Evolutionary conservation across 2,329 filamentous ascomycete species (phyloP).

Genomic region (Aaosphaeria pasadenensis): DNA sequence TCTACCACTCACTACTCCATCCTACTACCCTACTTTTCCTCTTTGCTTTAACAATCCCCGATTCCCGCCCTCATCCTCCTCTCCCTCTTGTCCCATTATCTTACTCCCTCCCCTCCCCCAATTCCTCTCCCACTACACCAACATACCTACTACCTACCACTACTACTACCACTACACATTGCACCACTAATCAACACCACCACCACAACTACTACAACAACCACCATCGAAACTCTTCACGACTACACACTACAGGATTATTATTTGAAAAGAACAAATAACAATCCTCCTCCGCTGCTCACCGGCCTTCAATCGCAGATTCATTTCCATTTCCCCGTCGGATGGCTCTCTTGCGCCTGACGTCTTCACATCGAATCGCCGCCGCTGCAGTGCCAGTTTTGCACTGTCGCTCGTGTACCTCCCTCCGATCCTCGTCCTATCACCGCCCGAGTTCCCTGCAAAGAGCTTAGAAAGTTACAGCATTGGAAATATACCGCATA

Average conservation of each 20-base stretch:
- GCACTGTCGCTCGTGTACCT: conserved; percentile 14
- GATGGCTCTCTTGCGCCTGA: conserved; percentile 31
- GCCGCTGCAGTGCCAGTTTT: conserved; percentile 17
- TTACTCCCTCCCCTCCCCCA: no score
- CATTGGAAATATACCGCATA: no score
- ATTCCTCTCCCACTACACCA: no score
- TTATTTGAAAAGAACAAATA: background rate
- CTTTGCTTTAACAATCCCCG: no score
- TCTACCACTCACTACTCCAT: no score
- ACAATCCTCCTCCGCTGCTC: background rate
- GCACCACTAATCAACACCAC: background rate
- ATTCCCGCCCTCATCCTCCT: no score
- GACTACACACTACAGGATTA: background rate
- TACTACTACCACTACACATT: no score
- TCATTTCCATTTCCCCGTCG: conserved; percentile 10
- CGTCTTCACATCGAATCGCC: conserved; percentile 4
- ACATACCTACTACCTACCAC: no score
- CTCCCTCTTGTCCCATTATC: no score
- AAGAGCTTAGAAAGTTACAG: conserved; percentile 20
- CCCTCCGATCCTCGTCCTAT: conserved; percentile 22
- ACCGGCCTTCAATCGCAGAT: no score
- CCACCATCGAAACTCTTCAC: background rate
- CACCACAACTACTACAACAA: background rate
- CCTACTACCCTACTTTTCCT: no score
- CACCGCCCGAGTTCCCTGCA: conserved; percentile 34